Conservation (phyloP, 2,329 filamentous ascomycete species). For the Neofusicoccum parvum region DNA sequence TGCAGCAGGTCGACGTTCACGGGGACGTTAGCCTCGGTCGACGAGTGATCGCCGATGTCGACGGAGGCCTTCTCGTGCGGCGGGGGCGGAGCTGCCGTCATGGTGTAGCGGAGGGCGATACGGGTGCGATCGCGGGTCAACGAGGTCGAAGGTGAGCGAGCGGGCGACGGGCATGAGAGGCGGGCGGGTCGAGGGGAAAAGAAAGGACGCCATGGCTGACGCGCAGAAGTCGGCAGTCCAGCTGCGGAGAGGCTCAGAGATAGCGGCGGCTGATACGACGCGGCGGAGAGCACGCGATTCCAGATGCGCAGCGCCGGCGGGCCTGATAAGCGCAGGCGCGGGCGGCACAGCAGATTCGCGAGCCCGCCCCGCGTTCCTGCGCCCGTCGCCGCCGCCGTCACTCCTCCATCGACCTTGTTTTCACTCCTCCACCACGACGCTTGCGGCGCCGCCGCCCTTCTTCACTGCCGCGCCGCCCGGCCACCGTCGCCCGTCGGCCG, state of each 20-base stretch:
- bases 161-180: background rate
- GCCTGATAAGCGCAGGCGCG: background rate
- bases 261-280: background rate
- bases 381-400: background rate
- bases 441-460: background rate
- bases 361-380: background rate
- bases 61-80: background rate
- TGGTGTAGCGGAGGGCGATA: background rate
- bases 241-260: background rate
- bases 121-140: background rate
- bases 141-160: background rate
- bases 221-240: background rate
- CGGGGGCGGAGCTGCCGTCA: background rate
- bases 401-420: background rate
- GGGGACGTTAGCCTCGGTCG: background rate
- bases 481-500: background rate
- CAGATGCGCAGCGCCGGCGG: background rate
- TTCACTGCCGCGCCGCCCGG: background rate
- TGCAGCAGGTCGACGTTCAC: conserved; percentile 39
- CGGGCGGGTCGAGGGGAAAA: background rate
- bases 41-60: background rate
- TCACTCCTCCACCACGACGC: background rate
- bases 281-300: background rate
- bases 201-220: background rate
- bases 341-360: background rate